These are phyloP conservation scores for Lactarius trivialis DNA, from an alignment of 768 basidiomycete genomes.

Conservation along the genomic window DNA sequence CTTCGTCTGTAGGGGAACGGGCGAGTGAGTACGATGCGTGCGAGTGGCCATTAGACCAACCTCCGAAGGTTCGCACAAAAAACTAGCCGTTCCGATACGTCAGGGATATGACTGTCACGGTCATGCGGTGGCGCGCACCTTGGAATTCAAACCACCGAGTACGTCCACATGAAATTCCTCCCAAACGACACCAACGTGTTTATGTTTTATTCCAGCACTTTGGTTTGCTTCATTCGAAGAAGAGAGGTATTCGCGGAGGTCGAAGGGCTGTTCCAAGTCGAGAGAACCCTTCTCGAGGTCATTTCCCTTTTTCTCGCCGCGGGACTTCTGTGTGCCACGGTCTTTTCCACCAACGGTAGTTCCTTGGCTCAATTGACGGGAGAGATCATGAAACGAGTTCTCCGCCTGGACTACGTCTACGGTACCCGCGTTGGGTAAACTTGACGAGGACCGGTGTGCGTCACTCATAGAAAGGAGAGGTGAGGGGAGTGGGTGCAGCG, in stretches of 20 bases:
- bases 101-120: neutral
- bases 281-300: slow-evolving; percentile 41
- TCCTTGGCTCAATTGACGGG: slow-evolving; percentile 18
- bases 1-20: slow-evolving; percentile 11
- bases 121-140: slow-evolving; percentile 36
- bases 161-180: slow-evolving; percentile 62
- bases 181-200: slow-evolving; percentile 77
- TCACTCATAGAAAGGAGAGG: neutral
- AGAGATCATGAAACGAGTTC: slow-evolving; percentile 15
- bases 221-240: slow-evolving; percentile 65
- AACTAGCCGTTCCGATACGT: slow-evolving; percentile 33
- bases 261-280: slow-evolving; percentile 40
- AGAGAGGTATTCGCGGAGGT: slow-evolving; percentile 64
- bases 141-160: slow-evolving; percentile 50
- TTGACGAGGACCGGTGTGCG: slow-evolving; percentile 7
- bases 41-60: slow-evolving; percentile 32
- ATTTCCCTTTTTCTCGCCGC: slow-evolving; percentile 7
- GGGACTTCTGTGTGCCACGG: neutral
- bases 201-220: slow-evolving; percentile 62
- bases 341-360: slow-evolving; percentile 3
- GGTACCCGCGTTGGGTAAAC: neutral
- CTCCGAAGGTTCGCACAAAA: slow-evolving; percentile 55
- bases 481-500: neutral
- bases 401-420: slow-evolving; percentile 15
- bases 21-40: neutral